Evolutionary conservation across 441 rosid genomes (phyloP), one percentile per base, ranked within the genome.

Genomic region (Syzygium syzygioides): DNA sequence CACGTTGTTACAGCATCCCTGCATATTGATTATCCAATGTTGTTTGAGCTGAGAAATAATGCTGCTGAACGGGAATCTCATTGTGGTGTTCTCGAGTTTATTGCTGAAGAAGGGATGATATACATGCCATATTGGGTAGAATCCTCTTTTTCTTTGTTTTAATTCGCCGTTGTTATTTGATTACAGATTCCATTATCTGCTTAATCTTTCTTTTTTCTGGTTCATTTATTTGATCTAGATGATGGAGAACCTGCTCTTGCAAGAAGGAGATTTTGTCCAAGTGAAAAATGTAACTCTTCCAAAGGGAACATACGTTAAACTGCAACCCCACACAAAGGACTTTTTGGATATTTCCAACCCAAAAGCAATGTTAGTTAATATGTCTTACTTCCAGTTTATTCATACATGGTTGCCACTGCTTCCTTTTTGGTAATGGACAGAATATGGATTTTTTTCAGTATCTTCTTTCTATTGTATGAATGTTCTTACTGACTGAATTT

Each of bases 61-160:
- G 92, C 94, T 89, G 93, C 95, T 92, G 99, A 94, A 89, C 94
- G 99, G 85, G 94, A 94, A 83, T 95, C 99, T 9, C 99, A 96
- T 88, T 97, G 99, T 94, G 99, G 99, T 62, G 99, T 97, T 88
- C 94, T 97, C 32, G 99, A 97, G 94, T 97, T 97, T 90, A 95
- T 97, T 92, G 99, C 99, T 30, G 99, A 97, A 91, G 99, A 97
- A 93, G 99, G 99, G 91, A 95, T 96, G 99, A 97, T 97, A 86
- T 97, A 96, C 90, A 95, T 97, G 99, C 99, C 99, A 53, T 97
- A 96, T 89, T 97, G 99, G 99, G 99, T 97, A 90, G 48, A 93
- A 60, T 76, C 50, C 88, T 80, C 41, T 34, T 57, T 1, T 55
- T 6, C 3, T 4, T 34, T 4, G 25, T 11, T 71, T 37, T 23